phyloP scores from a whole-genome alignment of 495 filamentous ascomycete genomes.

The Xylaria telfairii region DNA sequence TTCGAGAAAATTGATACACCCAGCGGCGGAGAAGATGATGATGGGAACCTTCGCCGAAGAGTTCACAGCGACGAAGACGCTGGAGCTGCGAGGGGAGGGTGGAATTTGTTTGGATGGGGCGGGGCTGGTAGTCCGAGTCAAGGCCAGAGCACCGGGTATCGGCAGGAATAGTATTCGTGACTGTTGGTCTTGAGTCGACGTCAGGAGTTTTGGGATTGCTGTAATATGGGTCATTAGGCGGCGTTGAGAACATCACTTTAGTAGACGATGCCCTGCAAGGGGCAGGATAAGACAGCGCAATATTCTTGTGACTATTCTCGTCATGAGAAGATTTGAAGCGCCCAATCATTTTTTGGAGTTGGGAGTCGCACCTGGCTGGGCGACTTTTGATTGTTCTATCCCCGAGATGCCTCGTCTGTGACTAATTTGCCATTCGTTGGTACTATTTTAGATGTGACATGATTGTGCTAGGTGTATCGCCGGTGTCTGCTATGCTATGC shows the following conservation, averaged over 20 bases:
- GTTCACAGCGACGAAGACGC: slow-evolving; percentile 21
- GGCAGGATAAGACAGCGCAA: slow-evolving; percentile 24
- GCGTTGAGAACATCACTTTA: slow-evolving; percentile 22
- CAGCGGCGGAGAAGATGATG: slow-evolving; percentile 60
- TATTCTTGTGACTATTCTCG: slow-evolving; percentile 3
- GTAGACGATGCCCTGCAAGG: slow-evolving; percentile 19
- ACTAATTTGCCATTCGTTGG: slow-evolving; percentile 23
- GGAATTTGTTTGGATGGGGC: slow-evolving; percentile 69
- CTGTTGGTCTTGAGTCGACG: not conserved
- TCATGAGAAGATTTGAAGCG: slow-evolving; percentile 17
- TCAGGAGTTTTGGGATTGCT: slow-evolving; percentile 9
- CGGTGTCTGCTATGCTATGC: slow-evolving; percentile 6
- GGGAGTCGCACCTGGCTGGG: slow-evolving; percentile 22
- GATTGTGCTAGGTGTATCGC: slow-evolving; percentile 18
- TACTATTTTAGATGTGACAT: slow-evolving; percentile 16
- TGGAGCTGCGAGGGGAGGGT: slow-evolving; percentile 44
- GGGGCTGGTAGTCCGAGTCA: slow-evolving; percentile 20
- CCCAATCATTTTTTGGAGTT: slow-evolving; percentile 27
- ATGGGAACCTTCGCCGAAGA: slow-evolving; percentile 38
- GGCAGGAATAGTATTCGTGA: not conserved
- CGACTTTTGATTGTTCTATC: slow-evolving; percentile 34
- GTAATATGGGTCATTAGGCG: slow-evolving; percentile 19
- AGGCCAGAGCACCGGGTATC: slow-evolving; percentile 27
- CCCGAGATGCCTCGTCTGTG: slow-evolving; percentile 23
- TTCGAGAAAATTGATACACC: slow-evolving; percentile 85